phyloP scores from a whole-genome alignment of 768 basidiomycete genomes.

The Kwoniella dendrophila region DNA sequence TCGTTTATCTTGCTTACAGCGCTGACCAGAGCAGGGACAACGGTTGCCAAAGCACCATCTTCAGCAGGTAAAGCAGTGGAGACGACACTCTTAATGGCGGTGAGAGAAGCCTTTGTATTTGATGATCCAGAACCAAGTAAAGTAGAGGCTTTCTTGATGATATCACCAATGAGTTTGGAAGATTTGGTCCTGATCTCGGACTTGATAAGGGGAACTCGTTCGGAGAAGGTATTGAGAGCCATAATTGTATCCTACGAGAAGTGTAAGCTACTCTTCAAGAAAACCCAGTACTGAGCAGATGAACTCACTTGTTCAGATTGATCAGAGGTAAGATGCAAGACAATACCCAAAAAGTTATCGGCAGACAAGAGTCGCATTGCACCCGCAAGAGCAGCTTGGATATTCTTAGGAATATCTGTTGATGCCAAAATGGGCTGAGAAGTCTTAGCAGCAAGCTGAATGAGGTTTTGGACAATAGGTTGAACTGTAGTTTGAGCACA shows the following conservation, averaged over 20 bases:
- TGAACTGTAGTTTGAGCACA: slow-evolving; percentile 32
- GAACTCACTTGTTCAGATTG: slow-evolving; percentile 62
- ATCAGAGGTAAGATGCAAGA: slow-evolving; percentile 64
- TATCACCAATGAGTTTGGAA: slow-evolving; percentile 61
- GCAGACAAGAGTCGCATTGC: slow-evolving; percentile 70
- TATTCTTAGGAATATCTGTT: slow-evolving; percentile 14
- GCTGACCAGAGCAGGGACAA: slow-evolving; percentile 65
- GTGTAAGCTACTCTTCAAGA: not conserved
- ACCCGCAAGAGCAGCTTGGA: slow-evolving; percentile 59
- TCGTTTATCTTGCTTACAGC: slow-evolving; percentile 12
- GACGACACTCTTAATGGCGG: slow-evolving; percentile 66
- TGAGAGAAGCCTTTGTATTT: slow-evolving; percentile 62
- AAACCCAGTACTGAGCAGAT: not conserved
- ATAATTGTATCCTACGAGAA: slow-evolving; percentile 25
- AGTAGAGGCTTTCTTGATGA: slow-evolving; percentile 62
- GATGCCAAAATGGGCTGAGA: slow-evolving; percentile 11
- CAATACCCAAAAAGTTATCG: slow-evolving; percentile 66
- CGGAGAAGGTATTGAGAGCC: slow-evolving; percentile 70
- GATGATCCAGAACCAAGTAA: slow-evolving; percentile 58
- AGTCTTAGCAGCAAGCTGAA: slow-evolving; percentile 28
- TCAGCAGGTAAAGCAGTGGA: slow-evolving; percentile 67
- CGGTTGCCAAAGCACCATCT: slow-evolving; percentile 65
- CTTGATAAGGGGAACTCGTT: slow-evolving; percentile 67
- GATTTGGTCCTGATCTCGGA: slow-evolving; percentile 63
- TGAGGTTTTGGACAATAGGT: slow-evolving; percentile 29